phyloP scores from a whole-genome alignment of 768 basidiomycete species.

The Pulveroboletus sp. region DNA sequence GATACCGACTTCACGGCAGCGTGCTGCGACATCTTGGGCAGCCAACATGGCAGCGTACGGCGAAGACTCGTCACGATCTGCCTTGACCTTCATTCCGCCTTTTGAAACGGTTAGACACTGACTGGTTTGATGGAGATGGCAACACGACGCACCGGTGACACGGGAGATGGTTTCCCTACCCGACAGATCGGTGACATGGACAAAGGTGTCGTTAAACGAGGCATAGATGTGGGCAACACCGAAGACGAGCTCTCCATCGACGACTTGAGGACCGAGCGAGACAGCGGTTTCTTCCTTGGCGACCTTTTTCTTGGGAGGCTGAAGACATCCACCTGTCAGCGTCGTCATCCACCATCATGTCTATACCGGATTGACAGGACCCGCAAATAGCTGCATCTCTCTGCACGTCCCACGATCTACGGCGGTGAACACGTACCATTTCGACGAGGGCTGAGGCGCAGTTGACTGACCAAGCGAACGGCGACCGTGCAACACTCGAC shows the following conservation, averaged over 20 bases:
- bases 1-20: constrained; percentile 98
- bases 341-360: constrained; percentile 43
- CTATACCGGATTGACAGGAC: neutral
- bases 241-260: constrained; percentile 95
- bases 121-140: neutral
- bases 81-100: constrained; percentile 99
- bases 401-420: neutral
- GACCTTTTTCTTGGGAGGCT: constrained; percentile 85
- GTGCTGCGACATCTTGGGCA: constrained; percentile 91
- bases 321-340: constrained; percentile 48
- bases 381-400: neutral
- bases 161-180: constrained; percentile 99
- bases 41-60: constrained; percentile 98
- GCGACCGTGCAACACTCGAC: constrained; percentile 2
- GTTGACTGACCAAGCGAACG: constrained; percentile 4
- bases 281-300: constrained; percentile 79
- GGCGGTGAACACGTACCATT: constrained; percentile 34
- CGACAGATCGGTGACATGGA: constrained; percentile 97
- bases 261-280: constrained; percentile 91
- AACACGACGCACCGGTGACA: constrained; percentile 71
- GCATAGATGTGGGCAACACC: constrained; percentile 99
- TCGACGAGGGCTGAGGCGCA: constrained; percentile 27
- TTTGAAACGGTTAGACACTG: constrained; percentile 20
- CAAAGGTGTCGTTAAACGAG: constrained; percentile 99
- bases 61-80: constrained; percentile 98